These are phyloP conservation scores for Blastobotrys niveus DNA, from an alignment of 1,139 yeast species.

Conservation along the genomic window DNA sequence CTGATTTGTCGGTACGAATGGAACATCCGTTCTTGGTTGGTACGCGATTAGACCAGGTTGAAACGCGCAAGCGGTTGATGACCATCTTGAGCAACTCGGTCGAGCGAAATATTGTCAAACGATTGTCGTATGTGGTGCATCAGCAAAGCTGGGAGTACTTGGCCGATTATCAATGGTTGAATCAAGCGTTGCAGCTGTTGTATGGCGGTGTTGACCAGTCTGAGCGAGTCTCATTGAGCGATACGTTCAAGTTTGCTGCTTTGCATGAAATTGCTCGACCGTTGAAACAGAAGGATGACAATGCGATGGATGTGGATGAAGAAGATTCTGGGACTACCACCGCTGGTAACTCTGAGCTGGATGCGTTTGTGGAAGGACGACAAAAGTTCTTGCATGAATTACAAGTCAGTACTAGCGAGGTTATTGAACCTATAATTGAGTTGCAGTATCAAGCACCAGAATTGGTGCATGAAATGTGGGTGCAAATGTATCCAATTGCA, in stretches of 20 bases:
- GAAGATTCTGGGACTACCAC: slow-evolving; percentile 18
- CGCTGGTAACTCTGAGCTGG: slow-evolving; percentile 27
- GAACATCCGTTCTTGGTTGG: slow-evolving; percentile 97
- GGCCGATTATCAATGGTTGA: slow-evolving; percentile 91
- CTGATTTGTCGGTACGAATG: slow-evolving; percentile 91
- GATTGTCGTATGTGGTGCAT: slow-evolving; percentile 76
- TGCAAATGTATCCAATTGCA: slow-evolving; percentile 73
- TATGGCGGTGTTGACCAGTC: slow-evolving; percentile 68
- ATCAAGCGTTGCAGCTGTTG: slow-evolving; percentile 83
- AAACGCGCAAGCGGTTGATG: slow-evolving; percentile 75
- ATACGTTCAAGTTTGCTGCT: slow-evolving; percentile 49
- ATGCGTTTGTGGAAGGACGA: slow-evolving; percentile 47
- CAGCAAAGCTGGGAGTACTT: slow-evolving; percentile 97
- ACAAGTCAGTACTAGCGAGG: slow-evolving; percentile 49
- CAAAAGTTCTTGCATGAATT: slow-evolving; percentile 44
- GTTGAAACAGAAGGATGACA: slow-evolving; percentile 6
- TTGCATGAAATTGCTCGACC: slow-evolving; percentile 16
- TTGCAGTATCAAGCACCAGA: slow-evolving; percentile 78
- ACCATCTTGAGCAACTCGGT: slow-evolving; percentile 70
- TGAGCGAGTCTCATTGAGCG: slow-evolving; percentile 42
- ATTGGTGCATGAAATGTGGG: slow-evolving; percentile 81
- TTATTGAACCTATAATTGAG: slow-evolving; percentile 69
- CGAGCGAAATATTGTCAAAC: slow-evolving; percentile 70
- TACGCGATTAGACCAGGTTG: slow-evolving; percentile 73
- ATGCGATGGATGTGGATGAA: slow-evolving; percentile 16